Evolutionary conservation across 208 protist genomes (phyloP).

Genomic region (Crithidia bombi): DNA sequence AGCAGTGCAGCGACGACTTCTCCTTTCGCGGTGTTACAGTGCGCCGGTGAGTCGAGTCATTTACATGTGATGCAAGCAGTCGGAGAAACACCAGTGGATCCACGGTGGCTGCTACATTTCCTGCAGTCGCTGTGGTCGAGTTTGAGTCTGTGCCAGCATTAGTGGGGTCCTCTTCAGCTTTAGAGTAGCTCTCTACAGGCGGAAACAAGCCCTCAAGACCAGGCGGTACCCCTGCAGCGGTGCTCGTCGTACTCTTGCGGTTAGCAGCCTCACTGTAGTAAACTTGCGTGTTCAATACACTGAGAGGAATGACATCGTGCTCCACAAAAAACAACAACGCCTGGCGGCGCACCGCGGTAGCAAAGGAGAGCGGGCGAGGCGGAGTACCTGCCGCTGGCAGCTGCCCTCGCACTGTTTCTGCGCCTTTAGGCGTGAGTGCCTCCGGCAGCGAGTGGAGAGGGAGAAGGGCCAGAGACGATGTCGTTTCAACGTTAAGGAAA

Average conservation of each 20-base stretch:
- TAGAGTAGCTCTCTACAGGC: no score
- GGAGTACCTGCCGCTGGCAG: neutral
- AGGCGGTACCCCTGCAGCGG: neutral
- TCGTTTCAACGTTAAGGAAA: neutral
- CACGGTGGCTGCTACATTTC: neutral
- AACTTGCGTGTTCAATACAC: slow-evolving; percentile 15
- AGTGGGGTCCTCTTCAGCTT: no score
- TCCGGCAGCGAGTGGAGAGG: neutral
- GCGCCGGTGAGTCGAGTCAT: no score
- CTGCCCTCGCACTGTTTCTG: neutral
- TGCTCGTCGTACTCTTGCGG: neutral
- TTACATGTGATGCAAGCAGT: neutral
- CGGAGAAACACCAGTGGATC: no score
- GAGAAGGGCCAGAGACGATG: neutral
- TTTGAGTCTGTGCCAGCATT: neutral
- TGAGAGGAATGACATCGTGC: slow-evolving; percentile 43
- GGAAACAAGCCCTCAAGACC: neutral
- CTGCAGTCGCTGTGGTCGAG: neutral
- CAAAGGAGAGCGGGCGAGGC: slow-evolving; percentile 17
- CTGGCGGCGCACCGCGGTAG: slow-evolving; percentile 40
- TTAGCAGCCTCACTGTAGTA: neutral
- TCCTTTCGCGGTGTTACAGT: no score
- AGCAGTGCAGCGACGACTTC: slow-evolving; percentile 1
- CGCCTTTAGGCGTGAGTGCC: neutral
- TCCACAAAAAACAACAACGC: slow-evolving; percentile 61